Base-by-base conservation (phyloP, 345 rosid species). In the Salix caprea region DNA sequence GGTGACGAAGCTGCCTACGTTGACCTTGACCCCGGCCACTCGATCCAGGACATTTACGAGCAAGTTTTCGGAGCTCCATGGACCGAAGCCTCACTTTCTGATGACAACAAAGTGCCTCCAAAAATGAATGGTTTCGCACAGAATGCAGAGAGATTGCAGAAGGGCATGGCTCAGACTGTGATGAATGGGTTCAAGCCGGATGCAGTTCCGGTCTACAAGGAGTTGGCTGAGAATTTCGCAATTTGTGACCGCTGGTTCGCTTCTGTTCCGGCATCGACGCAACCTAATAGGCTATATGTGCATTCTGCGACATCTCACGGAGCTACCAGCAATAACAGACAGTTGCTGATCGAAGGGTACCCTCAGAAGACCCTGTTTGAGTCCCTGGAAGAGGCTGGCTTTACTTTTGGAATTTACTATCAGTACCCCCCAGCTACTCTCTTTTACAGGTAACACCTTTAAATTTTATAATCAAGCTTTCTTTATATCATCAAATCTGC, bases 11-110 rank as follows among this genome's bases (percentile, higher is more conserved):
- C 98, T 16, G 86, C 84, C 14, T 88, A 89, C 83, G 85, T 94
- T 36, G 97, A 92, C 67, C 93, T 92, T 0, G 96, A 94, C 77
- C 98, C 98, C 0, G 96, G 87, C 73, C 98, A 94, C 87, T 89
- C 96, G 37, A 84, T 92, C 80, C 91, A 91, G 42, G 98, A 90
- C 75, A 89, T 94, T 60, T 94, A 90, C 86, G 98, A 94, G 85
- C 98, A 94, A 74, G 90, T 92, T 0, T 94, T 89, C 24, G 97
- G 98, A 5, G 83, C 86, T 70, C 82, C 84, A n/a, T 94, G 98
- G 98, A 81, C 60, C 1, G 79, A 80, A 42, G 37, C 78, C 19
- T 74, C 75, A 1, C 78, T 74, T 1, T 39, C 73, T 39, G 67
- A 24, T n/a, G 44, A 65, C 14, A 50, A 37, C 6, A 1, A 36